A percentile compares a stretch with the other conserved stretches of the same genome.
Conservation (phyloP, 1,139 yeast genomes). For the Zygoascus hellenicus region DNA sequence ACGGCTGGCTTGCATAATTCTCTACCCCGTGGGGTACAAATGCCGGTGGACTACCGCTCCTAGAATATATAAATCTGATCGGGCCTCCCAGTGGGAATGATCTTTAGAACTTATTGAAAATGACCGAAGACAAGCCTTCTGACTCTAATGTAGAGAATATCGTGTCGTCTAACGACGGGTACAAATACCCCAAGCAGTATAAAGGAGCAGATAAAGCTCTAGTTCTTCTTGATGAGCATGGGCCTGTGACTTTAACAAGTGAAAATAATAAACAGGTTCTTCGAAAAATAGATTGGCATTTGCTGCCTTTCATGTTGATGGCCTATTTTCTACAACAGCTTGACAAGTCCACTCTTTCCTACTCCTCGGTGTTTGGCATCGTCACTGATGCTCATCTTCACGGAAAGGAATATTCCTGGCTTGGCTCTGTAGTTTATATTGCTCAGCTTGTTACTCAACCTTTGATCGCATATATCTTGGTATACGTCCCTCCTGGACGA, state of each 20-base stretch:
- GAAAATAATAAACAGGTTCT: constrained; percentile 1
- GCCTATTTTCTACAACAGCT: constrained; percentile 53
- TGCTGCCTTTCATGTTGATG: constrained; percentile 40
- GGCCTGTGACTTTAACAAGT: constrained; percentile 1
- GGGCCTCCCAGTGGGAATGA: too few species aligned
- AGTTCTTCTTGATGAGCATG: not conserved
- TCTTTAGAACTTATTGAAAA: too few species aligned
- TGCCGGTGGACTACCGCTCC: too few species aligned
- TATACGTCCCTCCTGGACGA: constrained; percentile 50
- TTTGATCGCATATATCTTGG: constrained; percentile 43
- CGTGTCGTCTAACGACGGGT: too few species aligned
- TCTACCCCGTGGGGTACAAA: too few species aligned
- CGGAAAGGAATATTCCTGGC: constrained; percentile 16
- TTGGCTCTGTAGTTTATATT: constrained; percentile 45
- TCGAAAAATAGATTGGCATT: constrained; percentile 48
- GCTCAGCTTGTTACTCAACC: constrained; percentile 44
- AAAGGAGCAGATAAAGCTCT: not conserved
- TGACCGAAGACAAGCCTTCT: too few species aligned
- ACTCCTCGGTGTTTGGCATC: constrained; percentile 40
- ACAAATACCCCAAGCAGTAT: too few species aligned
- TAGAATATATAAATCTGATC: too few species aligned
- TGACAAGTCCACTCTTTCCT: constrained; percentile 43
- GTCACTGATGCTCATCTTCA: constrained; percentile 38
- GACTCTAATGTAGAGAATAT: too few species aligned
- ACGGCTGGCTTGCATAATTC: too few species aligned